Evolutionary conservation across 1,139 yeast genomes (phyloP).

Genomic region (Scheffersomyces titani): DNA sequence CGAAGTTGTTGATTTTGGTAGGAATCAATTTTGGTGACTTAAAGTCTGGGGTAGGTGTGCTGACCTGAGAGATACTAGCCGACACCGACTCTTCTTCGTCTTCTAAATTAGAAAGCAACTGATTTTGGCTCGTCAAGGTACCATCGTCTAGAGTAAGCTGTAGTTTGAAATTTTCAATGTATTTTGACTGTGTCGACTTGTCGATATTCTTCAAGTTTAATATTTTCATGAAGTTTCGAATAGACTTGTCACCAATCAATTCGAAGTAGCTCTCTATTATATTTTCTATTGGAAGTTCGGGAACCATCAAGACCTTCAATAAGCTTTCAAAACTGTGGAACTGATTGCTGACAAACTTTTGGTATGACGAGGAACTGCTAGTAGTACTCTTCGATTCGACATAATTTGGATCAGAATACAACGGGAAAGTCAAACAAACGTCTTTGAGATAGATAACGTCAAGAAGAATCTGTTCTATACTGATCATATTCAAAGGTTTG

Average conservation of each 20-base stretch:
- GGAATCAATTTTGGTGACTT: constrained; percentile 29
- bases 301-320: constrained; percentile 65
- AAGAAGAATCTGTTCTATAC: constrained; percentile 78
- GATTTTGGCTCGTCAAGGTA: constrained; percentile 42
- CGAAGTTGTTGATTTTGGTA: constrained; percentile 51
- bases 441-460: constrained; percentile 69
- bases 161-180: constrained; percentile 59
- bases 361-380: constrained; percentile 39
- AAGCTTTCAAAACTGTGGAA: constrained; percentile 60
- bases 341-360: constrained; percentile 50
- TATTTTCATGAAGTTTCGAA: constrained; percentile 63
- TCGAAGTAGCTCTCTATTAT: constrained; percentile 68
- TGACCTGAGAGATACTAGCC: constrained; percentile 11
- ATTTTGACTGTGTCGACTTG: constrained; percentile 48
- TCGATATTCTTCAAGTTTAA: constrained; percentile 63
- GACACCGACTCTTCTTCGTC: constrained; percentile 13
- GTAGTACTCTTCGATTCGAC: constrained; percentile 14
- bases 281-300: constrained; percentile 61
- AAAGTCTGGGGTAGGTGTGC: constrained; percentile 21
- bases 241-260: constrained; percentile 65
- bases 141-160: constrained; percentile 56
- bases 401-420: constrained; percentile 35
- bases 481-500: constrained; percentile 66
- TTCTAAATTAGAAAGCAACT: constrained; percentile 33
- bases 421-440: constrained; percentile 55